Percentiles rank a stretch among this genome's conserved stretches.
Evolutionary conservation across 768 basidiomycete species (phyloP).

Genomic region (Arthromyces matolae): DNA sequence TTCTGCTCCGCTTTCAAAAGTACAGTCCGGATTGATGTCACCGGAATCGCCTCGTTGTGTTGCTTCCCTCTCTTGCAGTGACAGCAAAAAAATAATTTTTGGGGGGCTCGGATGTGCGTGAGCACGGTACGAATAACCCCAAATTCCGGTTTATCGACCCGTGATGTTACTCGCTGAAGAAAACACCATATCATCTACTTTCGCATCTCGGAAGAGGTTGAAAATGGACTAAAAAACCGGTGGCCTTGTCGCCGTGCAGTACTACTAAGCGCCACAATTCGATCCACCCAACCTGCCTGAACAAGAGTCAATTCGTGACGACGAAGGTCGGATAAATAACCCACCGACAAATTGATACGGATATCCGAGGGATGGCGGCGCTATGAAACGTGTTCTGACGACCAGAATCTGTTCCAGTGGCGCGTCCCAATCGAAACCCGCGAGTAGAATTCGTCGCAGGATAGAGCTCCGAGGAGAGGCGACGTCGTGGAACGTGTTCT

Average conservation of each 20-base stretch:
- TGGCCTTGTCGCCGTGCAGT: conserved; percentile 1
- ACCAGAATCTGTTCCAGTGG: neutral
- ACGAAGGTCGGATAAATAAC: neutral
- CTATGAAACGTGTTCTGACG: neutral
- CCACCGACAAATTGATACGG: neutral
- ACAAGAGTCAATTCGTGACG: neutral
- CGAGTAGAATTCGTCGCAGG: neutral
- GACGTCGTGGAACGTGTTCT: conserved; percentile 7
- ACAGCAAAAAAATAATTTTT: too few relatives aligned
- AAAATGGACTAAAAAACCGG: conserved; percentile 2
- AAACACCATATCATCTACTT: too few relatives aligned
- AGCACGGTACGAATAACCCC: too few relatives aligned
- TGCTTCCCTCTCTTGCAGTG: neutral
- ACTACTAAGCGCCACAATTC: neutral
- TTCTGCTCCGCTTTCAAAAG: too few relatives aligned
- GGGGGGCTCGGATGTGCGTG: too few relatives aligned
- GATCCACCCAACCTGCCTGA: neutral
- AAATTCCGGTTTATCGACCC: too few relatives aligned
- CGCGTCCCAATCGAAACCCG: neutral
- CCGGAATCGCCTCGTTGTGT: conserved; percentile 1
- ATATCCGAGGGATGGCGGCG: conserved; percentile 1
- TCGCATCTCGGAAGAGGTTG: neutral
- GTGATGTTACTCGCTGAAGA: too few relatives aligned
- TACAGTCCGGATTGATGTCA: conserved; percentile 2
- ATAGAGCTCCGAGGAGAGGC: conserved; percentile 1